These are phyloP conservation scores for Podila verticillata DNA, from an alignment of 192 early-diverging fungal species.

Conservation along the genomic window DNA sequence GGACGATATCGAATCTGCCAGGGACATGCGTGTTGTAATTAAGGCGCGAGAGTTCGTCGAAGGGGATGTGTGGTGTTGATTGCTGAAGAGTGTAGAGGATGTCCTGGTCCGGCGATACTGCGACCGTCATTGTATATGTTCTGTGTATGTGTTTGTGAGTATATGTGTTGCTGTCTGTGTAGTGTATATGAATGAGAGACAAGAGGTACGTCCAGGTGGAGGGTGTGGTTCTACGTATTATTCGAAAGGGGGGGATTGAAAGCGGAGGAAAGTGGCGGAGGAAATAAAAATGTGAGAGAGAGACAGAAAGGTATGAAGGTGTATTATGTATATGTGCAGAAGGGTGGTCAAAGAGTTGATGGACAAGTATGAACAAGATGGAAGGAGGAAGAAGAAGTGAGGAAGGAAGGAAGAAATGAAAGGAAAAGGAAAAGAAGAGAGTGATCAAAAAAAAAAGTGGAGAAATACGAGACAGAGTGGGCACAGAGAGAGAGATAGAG, in stretches of 20 bases:
- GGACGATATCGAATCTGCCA: conserved; percentile 21
- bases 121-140: conserved; percentile 29
- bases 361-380: background rate
- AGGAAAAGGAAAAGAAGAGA: background rate
- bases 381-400: background rate
- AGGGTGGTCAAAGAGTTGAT: background rate
- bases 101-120: conserved; percentile 24
- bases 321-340: background rate
- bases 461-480: background rate
- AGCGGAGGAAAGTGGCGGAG: background rate
- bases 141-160: background rate
- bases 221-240: background rate
- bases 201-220: background rate
- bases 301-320: background rate
- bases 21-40: conserved; percentile 28
- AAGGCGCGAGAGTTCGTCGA: conserved; percentile 26
- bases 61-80: conserved; percentile 20
- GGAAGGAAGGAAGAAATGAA: background rate
- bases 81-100: conserved; percentile 20
- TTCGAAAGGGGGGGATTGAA: background rate
- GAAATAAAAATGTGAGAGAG: background rate
- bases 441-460: background rate
- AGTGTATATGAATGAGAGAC: conserved; percentile 4
- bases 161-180: background rate
- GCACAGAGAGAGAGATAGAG: too few relatives aligned